These are phyloP conservation scores for Micractinium conductrix DNA, from an alignment of 139 green algal species.

Conservation along the genomic window DNA sequence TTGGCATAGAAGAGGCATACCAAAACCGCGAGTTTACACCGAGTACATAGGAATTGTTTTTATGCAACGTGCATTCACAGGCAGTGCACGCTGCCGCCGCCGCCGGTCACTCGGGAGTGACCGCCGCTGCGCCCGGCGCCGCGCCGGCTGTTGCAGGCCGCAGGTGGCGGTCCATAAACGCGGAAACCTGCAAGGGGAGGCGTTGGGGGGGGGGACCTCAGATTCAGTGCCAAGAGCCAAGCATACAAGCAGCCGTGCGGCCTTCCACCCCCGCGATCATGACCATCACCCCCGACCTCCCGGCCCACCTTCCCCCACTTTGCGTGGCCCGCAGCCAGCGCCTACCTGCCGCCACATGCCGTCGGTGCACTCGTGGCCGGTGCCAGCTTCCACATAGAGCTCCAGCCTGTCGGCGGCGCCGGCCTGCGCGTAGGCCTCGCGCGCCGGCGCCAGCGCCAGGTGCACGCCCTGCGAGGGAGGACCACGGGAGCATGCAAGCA, in stretches of 20 bases:
- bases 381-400: conserved; percentile 35
- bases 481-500: background rate
- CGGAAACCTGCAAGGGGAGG: conserved; percentile 2
- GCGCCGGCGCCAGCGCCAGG: background rate
- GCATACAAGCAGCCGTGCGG: background rate
- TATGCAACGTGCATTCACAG: too few species aligned
- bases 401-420: conserved; percentile 18
- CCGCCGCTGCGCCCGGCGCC: too few species aligned
- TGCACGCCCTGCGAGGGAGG: conserved; percentile 25
- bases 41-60: too few species aligned
- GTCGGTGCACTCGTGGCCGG: conserved; percentile 38
- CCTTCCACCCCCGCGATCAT: background rate
- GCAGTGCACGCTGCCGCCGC: too few species aligned
- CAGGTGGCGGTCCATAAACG: conserved; percentile 25
- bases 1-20: too few species aligned
- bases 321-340: background rate
- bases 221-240: background rate
- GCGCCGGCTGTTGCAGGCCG: background rate
- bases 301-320: background rate
- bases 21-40: too few species aligned
- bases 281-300: background rate
- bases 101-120: too few species aligned
- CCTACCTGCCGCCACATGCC: conserved; percentile 33
- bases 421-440: conserved; percentile 15
- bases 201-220: background rate